Percentiles rank a stretch among this genome's conserved stretches.
These are phyloP conservation scores for Penicillium angulare DNA, from an alignment of 495 filamentous ascomycete genomes.

Conservation along the genomic window DNA sequence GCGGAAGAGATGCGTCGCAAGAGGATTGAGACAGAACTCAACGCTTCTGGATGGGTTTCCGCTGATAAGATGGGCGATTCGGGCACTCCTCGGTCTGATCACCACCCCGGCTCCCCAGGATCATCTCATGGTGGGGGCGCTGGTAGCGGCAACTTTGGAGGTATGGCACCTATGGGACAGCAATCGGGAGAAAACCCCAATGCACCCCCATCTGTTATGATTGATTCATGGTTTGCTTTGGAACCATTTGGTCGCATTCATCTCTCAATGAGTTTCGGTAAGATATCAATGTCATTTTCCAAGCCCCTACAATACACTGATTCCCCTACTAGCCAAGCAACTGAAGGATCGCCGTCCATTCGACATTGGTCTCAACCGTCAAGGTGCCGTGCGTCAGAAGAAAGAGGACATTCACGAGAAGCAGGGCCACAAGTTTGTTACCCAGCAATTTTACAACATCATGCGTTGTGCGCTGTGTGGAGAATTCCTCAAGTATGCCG, in stretches of 20 bases:
- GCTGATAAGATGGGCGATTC: constrained; percentile 84
- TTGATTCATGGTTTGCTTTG: constrained; percentile 95
- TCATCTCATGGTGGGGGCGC: constrained; percentile 30
- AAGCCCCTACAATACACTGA: constrained; percentile 28
- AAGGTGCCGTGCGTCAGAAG: constrained; percentile 92
- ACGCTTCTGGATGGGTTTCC: constrained; percentile 90
- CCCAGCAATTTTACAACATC: constrained; percentile 99
- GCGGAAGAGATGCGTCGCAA: constrained; percentile 96
- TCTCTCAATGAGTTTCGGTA: constrained; percentile 84
- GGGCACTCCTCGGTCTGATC: constrained; percentile 34
- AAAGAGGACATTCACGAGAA: constrained; percentile 98
- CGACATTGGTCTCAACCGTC: constrained; percentile 86
- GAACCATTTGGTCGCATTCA: constrained; percentile 91
- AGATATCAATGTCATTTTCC: constrained; percentile 17
- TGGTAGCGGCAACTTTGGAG: constrained; percentile 23
- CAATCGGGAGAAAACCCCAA: constrained; percentile 28
- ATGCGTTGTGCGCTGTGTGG: constrained; percentile 99
- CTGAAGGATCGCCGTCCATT: constrained; percentile 67
- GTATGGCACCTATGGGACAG: constrained; percentile 17
- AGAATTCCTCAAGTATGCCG: constrained; percentile 96
- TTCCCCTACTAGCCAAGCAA: constrained; percentile 56
- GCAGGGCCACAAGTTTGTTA: constrained; percentile 97
- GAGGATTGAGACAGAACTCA: constrained; percentile 93
- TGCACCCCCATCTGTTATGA: constrained; percentile 56
- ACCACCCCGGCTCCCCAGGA: constrained; percentile 44